These are phyloP conservation scores for Beta corolliflora DNA, from an alignment of 179 eudicot genomes.

Conservation along the genomic window DNA sequence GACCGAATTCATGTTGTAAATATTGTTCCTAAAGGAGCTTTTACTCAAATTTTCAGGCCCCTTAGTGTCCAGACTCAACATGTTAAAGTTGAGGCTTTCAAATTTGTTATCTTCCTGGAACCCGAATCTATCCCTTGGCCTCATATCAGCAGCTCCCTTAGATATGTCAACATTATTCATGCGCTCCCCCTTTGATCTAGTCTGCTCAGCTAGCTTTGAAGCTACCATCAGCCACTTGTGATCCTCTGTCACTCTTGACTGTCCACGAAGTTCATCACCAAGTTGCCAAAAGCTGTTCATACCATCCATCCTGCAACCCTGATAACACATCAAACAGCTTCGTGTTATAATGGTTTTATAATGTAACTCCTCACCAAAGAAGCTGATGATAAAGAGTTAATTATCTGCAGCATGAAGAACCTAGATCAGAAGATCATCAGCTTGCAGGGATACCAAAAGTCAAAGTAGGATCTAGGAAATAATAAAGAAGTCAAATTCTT, in stretches of 20 bases:
- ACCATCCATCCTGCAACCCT: conserved; percentile 64
- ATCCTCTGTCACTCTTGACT: conserved; percentile 74
- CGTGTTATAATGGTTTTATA: background rate
- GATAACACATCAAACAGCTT: conserved; percentile 1
- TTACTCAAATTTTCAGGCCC: conserved; percentile 55
- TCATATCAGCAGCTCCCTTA: conserved; percentile 60
- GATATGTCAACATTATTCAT: conserved; percentile 81
- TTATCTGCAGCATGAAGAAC: too few relatives aligned
- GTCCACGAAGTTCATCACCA: conserved; percentile 92
- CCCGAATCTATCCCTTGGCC: conserved; percentile 57
- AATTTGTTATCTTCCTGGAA: conserved; percentile 87
- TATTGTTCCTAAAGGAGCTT: conserved; percentile 51
- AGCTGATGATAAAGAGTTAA: too few relatives aligned
- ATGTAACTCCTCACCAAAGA: background rate
- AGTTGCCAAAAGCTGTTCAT: conserved; percentile 78
- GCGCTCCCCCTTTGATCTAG: conserved; percentile 78
- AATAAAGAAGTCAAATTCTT: background rate
- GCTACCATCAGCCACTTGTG: conserved; percentile 90
- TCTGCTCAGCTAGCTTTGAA: conserved; percentile 88
- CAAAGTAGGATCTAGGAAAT: background rate
- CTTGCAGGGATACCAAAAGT: background rate
- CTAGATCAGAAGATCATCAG: background rate
- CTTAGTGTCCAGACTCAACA: conserved; percentile 67
- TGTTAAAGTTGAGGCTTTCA: conserved; percentile 72
- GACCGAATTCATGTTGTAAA: conserved; percentile 56